A percentile compares a stretch with the other conserved stretches of the same genome.
These are phyloP conservation scores for Clavariopsis aquatica DNA, from an alignment of 495 filamentous ascomycete genomes.

Conservation along the genomic window DNA sequence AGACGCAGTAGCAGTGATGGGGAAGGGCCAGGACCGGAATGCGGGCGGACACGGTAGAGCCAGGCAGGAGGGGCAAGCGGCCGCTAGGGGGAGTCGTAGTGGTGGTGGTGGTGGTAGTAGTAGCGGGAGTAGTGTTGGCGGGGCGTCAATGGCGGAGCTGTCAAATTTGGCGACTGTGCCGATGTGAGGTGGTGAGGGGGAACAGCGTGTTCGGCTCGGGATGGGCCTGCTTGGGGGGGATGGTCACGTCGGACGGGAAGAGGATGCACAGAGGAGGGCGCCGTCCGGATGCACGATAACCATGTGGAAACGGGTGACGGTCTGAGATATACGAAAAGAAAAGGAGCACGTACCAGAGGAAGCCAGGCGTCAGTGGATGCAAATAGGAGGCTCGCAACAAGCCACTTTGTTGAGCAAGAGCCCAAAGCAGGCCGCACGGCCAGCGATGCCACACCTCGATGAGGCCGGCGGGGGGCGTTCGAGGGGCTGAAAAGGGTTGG, in stretches of 20 bases:
- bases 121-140: constrained; percentile 24
- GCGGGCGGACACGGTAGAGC: constrained; percentile 18
- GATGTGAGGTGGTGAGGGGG: constrained; percentile 8
- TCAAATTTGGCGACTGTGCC: constrained; percentile 26
- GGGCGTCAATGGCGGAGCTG: constrained; percentile 37
- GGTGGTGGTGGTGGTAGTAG: constrained; percentile 8
- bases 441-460: constrained; percentile 21
- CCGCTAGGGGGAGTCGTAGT: constrained; percentile 36
- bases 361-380: constrained; percentile 5
- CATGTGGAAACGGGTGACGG: constrained; percentile 21
- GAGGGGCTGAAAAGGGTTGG: constrained; percentile 12
- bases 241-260: constrained; percentile 16
- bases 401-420: background rate
- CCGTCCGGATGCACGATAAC: background rate
- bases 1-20: constrained; percentile 10
- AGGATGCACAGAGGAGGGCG: constrained; percentile 9
- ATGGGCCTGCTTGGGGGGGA: background rate
- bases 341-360: constrained; percentile 22
- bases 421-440: constrained; percentile 12
- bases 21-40: constrained; percentile 14
- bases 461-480: background rate
- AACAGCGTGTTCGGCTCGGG: background rate
- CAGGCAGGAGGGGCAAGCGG: constrained; percentile 21
- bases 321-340: constrained; percentile 30
- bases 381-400: constrained; percentile 5